Percentiles rank a stretch among this genome's conserved stretches.
phyloP scores from a whole-genome alignment of 495 filamentous ascomycete species.

The Penicillium longicatenatum region DNA sequence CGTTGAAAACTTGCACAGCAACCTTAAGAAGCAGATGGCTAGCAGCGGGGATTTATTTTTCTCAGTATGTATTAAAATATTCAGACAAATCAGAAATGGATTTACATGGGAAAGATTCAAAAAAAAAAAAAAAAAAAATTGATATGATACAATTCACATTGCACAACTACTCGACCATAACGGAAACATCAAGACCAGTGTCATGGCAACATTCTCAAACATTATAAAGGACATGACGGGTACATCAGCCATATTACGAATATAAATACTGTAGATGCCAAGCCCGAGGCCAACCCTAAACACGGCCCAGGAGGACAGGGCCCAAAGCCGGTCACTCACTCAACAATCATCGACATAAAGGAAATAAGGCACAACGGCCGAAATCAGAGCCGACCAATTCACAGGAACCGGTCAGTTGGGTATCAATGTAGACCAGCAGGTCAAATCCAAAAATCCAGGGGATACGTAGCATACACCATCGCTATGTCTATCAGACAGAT shows the following conservation, averaged over 20 bases:
- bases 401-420: constrained; percentile 13
- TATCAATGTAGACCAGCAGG: constrained; percentile 27
- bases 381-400: constrained; percentile 15
- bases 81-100: not conserved
- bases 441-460: not conserved
- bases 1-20: too few species aligned
- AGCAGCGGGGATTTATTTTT: too few species aligned
- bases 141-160: constrained; percentile 6
- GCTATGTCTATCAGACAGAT: not conserved
- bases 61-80: too few species aligned
- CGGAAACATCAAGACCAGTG: constrained; percentile 10
- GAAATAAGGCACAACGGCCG: constrained; percentile 10
- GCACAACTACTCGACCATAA: not conserved
- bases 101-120: not conserved
- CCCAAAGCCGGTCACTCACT: not conserved
- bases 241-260: constrained; percentile 24
- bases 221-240: constrained; percentile 20
- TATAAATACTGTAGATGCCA: constrained; percentile 10
- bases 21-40: too few species aligned
- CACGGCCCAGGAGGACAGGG: not conserved
- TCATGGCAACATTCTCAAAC: constrained; percentile 20
- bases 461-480: not conserved
- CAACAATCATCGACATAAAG: not conserved
- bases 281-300: not conserved
- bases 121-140: not conserved